These are phyloP conservation scores for Fusarium xylarioides DNA, from an alignment of 2,329 filamentous ascomycete genomes.

Conservation along the genomic window DNA sequence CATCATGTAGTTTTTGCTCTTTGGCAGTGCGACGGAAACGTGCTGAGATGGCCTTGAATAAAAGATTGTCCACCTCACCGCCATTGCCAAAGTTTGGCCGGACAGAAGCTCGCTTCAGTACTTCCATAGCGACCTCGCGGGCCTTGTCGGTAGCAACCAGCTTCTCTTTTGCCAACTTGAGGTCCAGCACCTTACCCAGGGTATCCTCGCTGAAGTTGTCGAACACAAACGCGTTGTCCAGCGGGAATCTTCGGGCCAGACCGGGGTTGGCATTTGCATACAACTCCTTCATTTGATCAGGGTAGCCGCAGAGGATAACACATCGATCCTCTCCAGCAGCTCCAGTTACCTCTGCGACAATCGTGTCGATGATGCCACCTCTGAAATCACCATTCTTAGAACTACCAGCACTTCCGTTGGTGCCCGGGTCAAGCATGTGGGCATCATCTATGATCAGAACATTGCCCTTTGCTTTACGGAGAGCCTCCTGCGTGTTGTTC, in stretches of 20 bases:
- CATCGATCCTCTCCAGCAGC: slow-evolving; percentile 76
- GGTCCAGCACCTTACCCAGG: slow-evolving; percentile 67
- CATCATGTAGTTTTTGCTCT: slow-evolving; percentile 28
- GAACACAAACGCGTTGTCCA: slow-evolving; percentile 72
- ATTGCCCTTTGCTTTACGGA: slow-evolving; percentile 72
- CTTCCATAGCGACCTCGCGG: slow-evolving; percentile 64
- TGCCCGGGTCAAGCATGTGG: slow-evolving; percentile 67
- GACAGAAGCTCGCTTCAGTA: slow-evolving; percentile 69
- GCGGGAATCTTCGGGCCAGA: slow-evolving; percentile 71
- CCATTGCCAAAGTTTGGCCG: slow-evolving; percentile 78
- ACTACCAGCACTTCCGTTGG: slow-evolving; percentile 38
- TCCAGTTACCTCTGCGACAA: slow-evolving; percentile 78
- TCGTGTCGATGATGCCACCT: slow-evolving; percentile 75
- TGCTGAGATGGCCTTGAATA: slow-evolving; percentile 40
- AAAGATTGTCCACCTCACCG: slow-evolving; percentile 72
- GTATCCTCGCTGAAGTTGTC: slow-evolving; percentile 72
- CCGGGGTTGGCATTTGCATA: slow-evolving; percentile 78
- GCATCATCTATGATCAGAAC: slow-evolving; percentile 83
- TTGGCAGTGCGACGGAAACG: slow-evolving; percentile 39
- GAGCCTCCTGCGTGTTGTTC: slow-evolving; percentile 73
- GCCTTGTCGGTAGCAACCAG: slow-evolving; percentile 64
- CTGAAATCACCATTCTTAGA: slow-evolving; percentile 59
- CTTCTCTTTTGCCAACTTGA: slow-evolving; percentile 68
- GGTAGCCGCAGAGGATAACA: slow-evolving; percentile 76
- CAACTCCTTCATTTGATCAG: slow-evolving; percentile 75